Base-by-base conservation (phyloP, 2,329 filamentous ascomycete genomes). In the Claviceps quebecensis region DNA sequence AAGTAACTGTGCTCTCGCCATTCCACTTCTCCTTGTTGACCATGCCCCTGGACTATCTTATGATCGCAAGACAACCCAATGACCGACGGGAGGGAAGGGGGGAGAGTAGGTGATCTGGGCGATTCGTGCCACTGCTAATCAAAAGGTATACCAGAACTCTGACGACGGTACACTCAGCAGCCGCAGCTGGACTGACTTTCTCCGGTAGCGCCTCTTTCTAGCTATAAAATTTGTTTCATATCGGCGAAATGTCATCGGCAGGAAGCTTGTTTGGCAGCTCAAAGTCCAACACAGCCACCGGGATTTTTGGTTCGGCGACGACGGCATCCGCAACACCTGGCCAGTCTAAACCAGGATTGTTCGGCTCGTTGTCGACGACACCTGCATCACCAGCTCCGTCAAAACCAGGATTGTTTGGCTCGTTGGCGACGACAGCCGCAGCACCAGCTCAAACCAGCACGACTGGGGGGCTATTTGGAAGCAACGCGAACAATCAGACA, bases 141-240 rank as follows among this genome's bases (percentile, higher is more conserved):
- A 52, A 52, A 50, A 39, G 39, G 11, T 16, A 16, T 39, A 29
- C 7, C 45, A 66, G 63, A 50, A 56, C 57, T 41, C 50, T 58
- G 17, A 49, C 61, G 48, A 56, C 62, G 40, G 56, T 61, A 16
- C 62, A 68, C 52, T 61, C 67, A 47, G 58, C 68, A 36, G 62
- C 66, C 40, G 54, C 66, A 19, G 62, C 63, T 14, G 63, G 64
- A 47, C 62, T 72, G 16, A 69, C 71, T 54, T 67, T 68, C 47
- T 63, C 65, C 44, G 54, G 56, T 48, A 56, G 58, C 57, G 50
- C 56, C 45, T 56, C 56, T 48, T 55, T 62, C 54, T 63, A 59
- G 19, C 57, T 63, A 14, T 53, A 61, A 37, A 49, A 58, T 53
- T 56, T 63, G 16, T 29, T 29, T 11, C 55, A 60, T 52, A 54